Base-by-base conservation (phyloP, 1,284 basidiomycete species). In the Ustilago crameri region DNA sequence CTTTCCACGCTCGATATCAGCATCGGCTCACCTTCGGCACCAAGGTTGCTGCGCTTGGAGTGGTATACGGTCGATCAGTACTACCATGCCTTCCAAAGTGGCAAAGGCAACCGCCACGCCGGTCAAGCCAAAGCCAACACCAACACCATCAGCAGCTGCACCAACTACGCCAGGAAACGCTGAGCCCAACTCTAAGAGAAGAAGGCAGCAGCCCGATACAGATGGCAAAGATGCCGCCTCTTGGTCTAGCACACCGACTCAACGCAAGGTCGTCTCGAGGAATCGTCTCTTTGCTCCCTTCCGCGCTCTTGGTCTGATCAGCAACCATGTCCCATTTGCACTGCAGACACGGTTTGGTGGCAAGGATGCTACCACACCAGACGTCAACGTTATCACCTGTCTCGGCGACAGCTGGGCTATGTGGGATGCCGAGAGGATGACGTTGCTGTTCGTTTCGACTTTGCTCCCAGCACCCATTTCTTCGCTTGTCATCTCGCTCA, bases 371-470 rank as follows among this genome's bases (percentile, higher is more conserved):
- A 89, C 91, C 0, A 71, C 65, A 20, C 74, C 82, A 1, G 79
- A 82, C 38, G 73, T 81, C 51, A 91, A 91, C 44, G 86, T 98
- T 47, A 85, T 97, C 41, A 96, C 94, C 14, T 95, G 92, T 76
- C 84, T 98, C 5, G 95, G 95, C 15, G 89, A 87, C 67, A 90
- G 91, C 74, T 98, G 95, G 95, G 91, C 93, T 20, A 87, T 98
- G 84, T 98, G 95, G 95, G 93, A 97, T 80, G 93, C 93, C 14
- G 91, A 90, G 32, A 92, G 91, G 84, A 94, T 98, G 91, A 88
- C 88, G 17, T 85, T 98, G 46, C 86, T 98, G 45, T 98, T 98
- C 82, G 93, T 96, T 62, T 93, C 95, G 91, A 90, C 93, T 9
- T 91, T 95, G 79, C 87, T 89, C 14, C 87, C 87, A 9, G 87